Percentiles rank a stretch among this genome's conserved stretches.
Evolutionary conservation across 2,329 filamentous ascomycete genomes (phyloP).

Genomic region (Nemania sp.): DNA sequence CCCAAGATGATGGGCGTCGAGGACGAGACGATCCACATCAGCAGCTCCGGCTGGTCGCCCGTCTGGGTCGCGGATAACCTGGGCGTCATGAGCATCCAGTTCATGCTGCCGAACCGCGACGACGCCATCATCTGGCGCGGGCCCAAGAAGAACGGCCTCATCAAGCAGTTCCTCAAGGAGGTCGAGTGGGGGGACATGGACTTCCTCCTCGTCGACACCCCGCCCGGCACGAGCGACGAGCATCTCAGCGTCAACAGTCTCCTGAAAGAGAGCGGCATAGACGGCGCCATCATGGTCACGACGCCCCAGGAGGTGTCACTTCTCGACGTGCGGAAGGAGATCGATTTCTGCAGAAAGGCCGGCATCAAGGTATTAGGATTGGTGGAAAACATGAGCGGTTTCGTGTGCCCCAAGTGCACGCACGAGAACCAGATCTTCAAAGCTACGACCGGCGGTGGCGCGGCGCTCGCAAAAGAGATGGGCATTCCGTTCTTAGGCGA

Average conservation of each 20-base stretch:
- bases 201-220: conserved; percentile 91
- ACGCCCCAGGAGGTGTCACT: conserved; percentile 94
- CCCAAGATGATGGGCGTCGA: conserved; percentile 99
- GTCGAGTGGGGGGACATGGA: conserved; percentile 97
- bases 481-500: conserved; percentile 85
- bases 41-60: conserved; percentile 85
- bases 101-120: conserved; percentile 92
- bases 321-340: conserved; percentile 93
- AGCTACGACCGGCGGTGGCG: conserved; percentile 86
- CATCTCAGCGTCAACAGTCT: conserved; percentile 93
- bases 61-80: conserved; percentile 96
- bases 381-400: conserved; percentile 97
- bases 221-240: conserved; percentile 93
- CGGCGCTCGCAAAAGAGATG: conserved; percentile 80
- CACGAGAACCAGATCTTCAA: conserved; percentile 84
- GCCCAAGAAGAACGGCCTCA: conserved; percentile 97
- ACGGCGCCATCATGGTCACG: conserved; percentile 90
- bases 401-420: conserved; percentile 91
- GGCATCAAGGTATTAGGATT: conserved; percentile 86
- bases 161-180: conserved; percentile 97
- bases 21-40: conserved; percentile 89
- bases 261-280: conserved; percentile 87
- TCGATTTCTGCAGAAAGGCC: conserved; percentile 96
- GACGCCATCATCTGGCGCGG: conserved; percentile 98
- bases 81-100: conserved; percentile 96